Percentiles rank a stretch among this genome's conserved stretches.
Evolutionary conservation across 805 yeast species (phyloP).

Genomic region (Debaryomyces tyrocola): DNA sequence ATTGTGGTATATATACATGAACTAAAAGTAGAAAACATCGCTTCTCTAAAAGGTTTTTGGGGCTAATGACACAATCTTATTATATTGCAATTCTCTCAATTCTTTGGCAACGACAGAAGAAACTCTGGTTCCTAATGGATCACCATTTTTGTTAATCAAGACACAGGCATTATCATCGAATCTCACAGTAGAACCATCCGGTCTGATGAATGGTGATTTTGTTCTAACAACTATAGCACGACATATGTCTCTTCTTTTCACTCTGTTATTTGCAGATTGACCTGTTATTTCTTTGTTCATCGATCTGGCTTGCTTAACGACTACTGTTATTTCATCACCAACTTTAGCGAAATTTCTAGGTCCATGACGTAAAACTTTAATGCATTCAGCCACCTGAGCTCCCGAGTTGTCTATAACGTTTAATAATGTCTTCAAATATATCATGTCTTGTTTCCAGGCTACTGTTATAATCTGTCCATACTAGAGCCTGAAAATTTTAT

Average conservation of each 20-base stretch:
- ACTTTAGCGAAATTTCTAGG: conserved; percentile 80
- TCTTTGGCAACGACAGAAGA: conserved; percentile 89
- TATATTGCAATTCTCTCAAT: conserved; percentile 75
- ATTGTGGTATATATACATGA: background rate
- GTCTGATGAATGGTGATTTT: conserved; percentile 70
- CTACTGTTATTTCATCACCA: conserved; percentile 93
- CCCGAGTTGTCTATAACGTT: conserved; percentile 96
- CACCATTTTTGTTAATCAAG: conserved; percentile 85
- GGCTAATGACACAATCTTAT: conserved; percentile 86
- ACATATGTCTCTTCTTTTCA: conserved; percentile 91
- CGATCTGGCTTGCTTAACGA: conserved; percentile 88
- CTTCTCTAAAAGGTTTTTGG: conserved; percentile 52
- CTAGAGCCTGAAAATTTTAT: background rate
- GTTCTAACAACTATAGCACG: conserved; percentile 96
- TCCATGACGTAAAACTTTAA: conserved; percentile 87
- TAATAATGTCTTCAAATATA: conserved; percentile 81
- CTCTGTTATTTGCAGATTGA: conserved; percentile 72
- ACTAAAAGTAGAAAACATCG: background rate
- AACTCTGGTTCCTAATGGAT: conserved; percentile 93
- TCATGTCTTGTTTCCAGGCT: conserved; percentile 48
- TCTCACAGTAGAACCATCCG: conserved; percentile 82
- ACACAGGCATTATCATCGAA: conserved; percentile 99
- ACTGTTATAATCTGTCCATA: background rate
- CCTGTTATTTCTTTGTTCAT: conserved; percentile 70
- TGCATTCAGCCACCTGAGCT: conserved; percentile 92